These are phyloP conservation scores for Trichosporon inkin DNA, from an alignment of 1,284 basidiomycete genomes.

Conservation along the genomic window DNA sequence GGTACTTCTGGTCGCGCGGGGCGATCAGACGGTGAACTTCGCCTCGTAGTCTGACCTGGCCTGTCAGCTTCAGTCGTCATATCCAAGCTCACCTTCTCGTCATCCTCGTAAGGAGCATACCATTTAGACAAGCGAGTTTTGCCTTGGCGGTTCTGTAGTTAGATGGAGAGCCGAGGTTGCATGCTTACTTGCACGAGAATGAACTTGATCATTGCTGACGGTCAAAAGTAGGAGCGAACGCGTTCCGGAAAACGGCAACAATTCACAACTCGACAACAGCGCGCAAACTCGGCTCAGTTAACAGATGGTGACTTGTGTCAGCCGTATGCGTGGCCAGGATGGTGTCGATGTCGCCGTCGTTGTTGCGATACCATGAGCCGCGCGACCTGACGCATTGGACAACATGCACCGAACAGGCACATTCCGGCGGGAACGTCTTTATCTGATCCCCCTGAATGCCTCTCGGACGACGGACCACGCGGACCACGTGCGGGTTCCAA, in stretches of 20 bases:
- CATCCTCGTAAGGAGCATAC: slow-evolving; percentile 93
- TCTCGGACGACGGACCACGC: background rate
- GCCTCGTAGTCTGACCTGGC: slow-evolving; percentile 78
- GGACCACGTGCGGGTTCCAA: background rate
- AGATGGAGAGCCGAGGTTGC: background rate
- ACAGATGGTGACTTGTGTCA: too few species aligned
- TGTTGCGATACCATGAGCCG: background rate
- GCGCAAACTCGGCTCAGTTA: too few species aligned
- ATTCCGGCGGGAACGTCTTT: background rate
- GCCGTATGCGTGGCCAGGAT: background rate
- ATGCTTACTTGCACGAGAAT: slow-evolving; percentile 76
- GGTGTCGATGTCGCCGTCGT: background rate
- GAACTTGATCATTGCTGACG: slow-evolving; percentile 74
- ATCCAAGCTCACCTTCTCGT: slow-evolving; percentile 74
- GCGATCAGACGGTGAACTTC: slow-evolving; percentile 95
- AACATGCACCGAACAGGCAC: background rate
- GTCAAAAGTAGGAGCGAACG: background rate
- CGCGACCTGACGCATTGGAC: background rate
- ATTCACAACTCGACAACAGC: too few species aligned
- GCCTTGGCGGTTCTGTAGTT: slow-evolving; percentile 82
- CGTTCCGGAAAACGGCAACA: background rate
- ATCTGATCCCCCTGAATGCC: background rate
- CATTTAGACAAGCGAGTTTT: slow-evolving; percentile 96
- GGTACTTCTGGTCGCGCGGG: slow-evolving; percentile 96
- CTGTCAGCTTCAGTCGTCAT: slow-evolving; percentile 1